Conservation (phyloP, 495 filamentous ascomycete species). For the Penicillium canescens region DNA sequence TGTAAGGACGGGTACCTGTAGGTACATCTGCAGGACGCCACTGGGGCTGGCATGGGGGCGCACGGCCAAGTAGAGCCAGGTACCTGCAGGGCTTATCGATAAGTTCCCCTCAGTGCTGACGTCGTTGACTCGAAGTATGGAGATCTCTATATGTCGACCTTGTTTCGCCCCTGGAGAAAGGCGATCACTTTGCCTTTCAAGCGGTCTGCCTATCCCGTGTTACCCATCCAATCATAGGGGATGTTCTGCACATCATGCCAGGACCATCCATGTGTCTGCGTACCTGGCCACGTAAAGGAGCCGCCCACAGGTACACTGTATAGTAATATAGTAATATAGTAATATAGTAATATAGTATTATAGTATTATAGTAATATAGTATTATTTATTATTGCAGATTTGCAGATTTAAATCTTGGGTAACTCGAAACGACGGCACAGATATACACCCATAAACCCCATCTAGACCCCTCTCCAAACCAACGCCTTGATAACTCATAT, state of each 20-base stretch:
- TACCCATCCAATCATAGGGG: conserved; percentile 10
- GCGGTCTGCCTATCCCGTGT: conserved; percentile 16
- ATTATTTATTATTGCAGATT: no score
- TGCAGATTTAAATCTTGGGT: no score
- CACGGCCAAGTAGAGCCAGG: conserved; percentile 26
- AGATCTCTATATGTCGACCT: neutral
- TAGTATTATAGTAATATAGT: no score
- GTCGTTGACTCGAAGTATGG: conserved; percentile 5
- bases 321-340: no score
- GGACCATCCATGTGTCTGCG: conserved; percentile 24
- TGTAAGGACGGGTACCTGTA: conserved; percentile 24
- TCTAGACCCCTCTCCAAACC: no score
- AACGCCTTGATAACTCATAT: neutral
- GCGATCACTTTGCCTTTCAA: conserved; percentile 23
- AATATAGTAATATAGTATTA: no score
- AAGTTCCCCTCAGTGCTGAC: conserved; percentile 7
- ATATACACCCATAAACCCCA: no score
- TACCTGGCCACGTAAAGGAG: conserved; percentile 28
- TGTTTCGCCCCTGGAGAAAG: neutral
- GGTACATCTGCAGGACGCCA: conserved; percentile 27
- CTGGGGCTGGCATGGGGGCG: conserved; percentile 7
- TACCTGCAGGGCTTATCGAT: conserved; percentile 36
- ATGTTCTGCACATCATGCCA: conserved; percentile 9
- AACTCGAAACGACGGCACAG: no score
- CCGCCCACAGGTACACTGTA: neutral